phyloP scores from a whole-genome alignment of 768 basidiomycete species.

The Daedalea quercina region DNA sequence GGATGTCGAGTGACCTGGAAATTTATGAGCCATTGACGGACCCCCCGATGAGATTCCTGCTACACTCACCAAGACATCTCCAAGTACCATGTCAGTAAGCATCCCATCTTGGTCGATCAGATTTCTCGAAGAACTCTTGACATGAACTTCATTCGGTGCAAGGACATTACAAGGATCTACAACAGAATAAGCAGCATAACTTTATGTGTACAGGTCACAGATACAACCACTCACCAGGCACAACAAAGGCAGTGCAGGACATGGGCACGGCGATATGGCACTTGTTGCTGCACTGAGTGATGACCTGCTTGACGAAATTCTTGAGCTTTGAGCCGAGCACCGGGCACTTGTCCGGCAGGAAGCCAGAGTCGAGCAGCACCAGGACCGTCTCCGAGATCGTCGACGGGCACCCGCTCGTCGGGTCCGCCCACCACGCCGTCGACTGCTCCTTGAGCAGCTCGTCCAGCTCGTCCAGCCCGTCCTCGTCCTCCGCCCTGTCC shows the following conservation, averaged over 20 bases:
- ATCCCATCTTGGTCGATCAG: conserved; percentile 36
- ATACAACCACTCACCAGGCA: conserved; percentile 37
- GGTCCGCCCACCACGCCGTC: conserved; percentile 67
- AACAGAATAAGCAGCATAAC: background rate
- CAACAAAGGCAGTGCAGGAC: conserved; percentile 55
- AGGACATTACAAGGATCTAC: conserved; percentile 49
- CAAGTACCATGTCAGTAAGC: conserved; percentile 42
- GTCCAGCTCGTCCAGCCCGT: conserved; percentile 13
- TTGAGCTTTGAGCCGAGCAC: conserved; percentile 50
- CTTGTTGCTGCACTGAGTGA: conserved; percentile 35
- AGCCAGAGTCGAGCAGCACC: conserved; percentile 52
- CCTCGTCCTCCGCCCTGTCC: conserved; percentile 16
- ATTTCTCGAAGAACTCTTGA: conserved; percentile 41
- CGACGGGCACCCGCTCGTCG: conserved; percentile 53
- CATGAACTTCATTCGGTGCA: conserved; percentile 47
- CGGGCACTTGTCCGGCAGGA: conserved; percentile 40
- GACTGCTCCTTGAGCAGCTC: conserved; percentile 32
- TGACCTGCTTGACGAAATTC: conserved; percentile 36
- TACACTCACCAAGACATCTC: conserved; percentile 39
- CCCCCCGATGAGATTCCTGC: no score
- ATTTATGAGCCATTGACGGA: no score
- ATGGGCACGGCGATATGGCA: conserved; percentile 47
- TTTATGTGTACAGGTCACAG: no score
- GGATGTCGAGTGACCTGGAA: conserved; percentile 61
- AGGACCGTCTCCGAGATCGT: conserved; percentile 56